A percentile compares a stretch with the other conserved stretches of the same genome.
Conservation (phyloP, 495 filamentous ascomycete genomes). For the Neurospora pannonica region DNA sequence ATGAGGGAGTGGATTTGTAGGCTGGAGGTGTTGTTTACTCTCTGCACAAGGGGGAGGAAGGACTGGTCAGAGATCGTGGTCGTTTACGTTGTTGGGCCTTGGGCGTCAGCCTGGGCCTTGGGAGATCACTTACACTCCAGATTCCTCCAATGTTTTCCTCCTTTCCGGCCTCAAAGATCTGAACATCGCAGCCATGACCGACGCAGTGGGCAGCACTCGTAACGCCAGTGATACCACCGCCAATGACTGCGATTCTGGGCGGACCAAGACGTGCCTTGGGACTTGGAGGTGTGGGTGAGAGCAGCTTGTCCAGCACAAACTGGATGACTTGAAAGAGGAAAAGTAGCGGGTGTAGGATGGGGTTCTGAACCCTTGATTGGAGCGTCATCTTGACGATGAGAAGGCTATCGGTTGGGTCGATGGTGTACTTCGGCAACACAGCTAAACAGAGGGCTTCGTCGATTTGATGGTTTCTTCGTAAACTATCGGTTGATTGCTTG, state of each 20-base stretch:
- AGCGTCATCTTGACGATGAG: neutral
- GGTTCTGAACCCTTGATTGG: slow-evolving; percentile 5
- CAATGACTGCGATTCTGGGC: slow-evolving; percentile 72
- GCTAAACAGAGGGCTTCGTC: neutral
- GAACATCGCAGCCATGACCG: slow-evolving; percentile 77
- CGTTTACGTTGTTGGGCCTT: neutral
- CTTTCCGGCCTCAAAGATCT: slow-evolving; percentile 63
- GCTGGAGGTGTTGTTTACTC: slow-evolving; percentile 73
- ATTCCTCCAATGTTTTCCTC: slow-evolving; percentile 65
- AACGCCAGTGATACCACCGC: slow-evolving; percentile 73
- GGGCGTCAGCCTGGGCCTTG: neutral
- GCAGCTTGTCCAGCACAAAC: slow-evolving; percentile 52
- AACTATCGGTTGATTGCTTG: neutral
- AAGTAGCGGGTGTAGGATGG: slow-evolving; percentile 35
- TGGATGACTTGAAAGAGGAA: slow-evolving; percentile 61
- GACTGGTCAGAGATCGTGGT: neutral
- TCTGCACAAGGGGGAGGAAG: slow-evolving; percentile 27
- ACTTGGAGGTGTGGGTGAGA: slow-evolving; percentile 60
- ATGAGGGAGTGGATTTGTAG: slow-evolving; percentile 79
- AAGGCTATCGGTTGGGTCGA: neutral
- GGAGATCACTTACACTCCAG: slow-evolving; percentile 56
- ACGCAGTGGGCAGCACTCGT: slow-evolving; percentile 77
- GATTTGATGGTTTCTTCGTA: neutral
- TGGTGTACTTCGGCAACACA: neutral
- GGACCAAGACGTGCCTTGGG: slow-evolving; percentile 41